Percentiles rank a stretch among this genome's conserved stretches.
These are phyloP conservation scores for Phytophthora pseudosyringae DNA, from an alignment of 352 stramenopile genomes.

Conservation along the genomic window DNA sequence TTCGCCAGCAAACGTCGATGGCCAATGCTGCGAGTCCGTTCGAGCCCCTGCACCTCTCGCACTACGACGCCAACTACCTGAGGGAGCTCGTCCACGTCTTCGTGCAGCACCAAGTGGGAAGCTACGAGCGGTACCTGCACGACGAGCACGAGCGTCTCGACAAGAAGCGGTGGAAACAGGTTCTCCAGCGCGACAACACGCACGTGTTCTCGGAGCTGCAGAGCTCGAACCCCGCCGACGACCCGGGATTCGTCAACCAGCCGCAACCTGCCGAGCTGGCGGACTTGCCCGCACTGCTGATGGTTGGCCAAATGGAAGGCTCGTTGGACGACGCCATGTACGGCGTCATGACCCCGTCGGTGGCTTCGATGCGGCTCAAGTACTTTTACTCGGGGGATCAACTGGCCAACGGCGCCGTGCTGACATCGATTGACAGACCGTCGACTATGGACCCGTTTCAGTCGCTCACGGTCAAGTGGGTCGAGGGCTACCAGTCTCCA, in stretches of 20 bases:
- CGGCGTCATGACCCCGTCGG: slow-evolving; percentile 39
- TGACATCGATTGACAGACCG: slow-evolving; percentile 44
- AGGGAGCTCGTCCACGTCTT: slow-evolving; percentile 38
- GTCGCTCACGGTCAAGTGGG: slow-evolving; percentile 61
- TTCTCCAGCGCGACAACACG: slow-evolving; percentile 35
- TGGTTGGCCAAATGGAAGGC: slow-evolving; percentile 38
- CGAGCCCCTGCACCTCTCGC: slow-evolving; percentile 28
- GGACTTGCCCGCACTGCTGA: slow-evolving; percentile 28
- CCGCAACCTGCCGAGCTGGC: slow-evolving; percentile 20
- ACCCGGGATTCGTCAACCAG: slow-evolving; percentile 15
- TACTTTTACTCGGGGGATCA: slow-evolving; percentile 45
- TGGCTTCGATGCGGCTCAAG: slow-evolving; percentile 49
- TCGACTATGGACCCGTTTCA: slow-evolving; percentile 48
- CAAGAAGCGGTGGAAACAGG: slow-evolving; percentile 37
- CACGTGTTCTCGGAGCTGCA: slow-evolving; percentile 37
- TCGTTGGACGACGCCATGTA: slow-evolving; percentile 55
- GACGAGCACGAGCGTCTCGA: slow-evolving; percentile 36
- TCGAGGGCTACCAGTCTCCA: slow-evolving; percentile 33
- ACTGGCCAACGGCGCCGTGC: slow-evolving; percentile 44
- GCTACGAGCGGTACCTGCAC: slow-evolving; percentile 40
- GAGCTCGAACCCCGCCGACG: slow-evolving; percentile 1
- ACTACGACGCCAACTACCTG: slow-evolving; percentile 32
- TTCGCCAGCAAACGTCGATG: slow-evolving; percentile 9
- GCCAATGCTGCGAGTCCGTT: slow-evolving; percentile 37
- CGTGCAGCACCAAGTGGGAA: slow-evolving; percentile 32